These are phyloP conservation scores for Lophiotrema nucula DNA, from an alignment of 495 filamentous ascomycete species.

Conservation along the genomic window DNA sequence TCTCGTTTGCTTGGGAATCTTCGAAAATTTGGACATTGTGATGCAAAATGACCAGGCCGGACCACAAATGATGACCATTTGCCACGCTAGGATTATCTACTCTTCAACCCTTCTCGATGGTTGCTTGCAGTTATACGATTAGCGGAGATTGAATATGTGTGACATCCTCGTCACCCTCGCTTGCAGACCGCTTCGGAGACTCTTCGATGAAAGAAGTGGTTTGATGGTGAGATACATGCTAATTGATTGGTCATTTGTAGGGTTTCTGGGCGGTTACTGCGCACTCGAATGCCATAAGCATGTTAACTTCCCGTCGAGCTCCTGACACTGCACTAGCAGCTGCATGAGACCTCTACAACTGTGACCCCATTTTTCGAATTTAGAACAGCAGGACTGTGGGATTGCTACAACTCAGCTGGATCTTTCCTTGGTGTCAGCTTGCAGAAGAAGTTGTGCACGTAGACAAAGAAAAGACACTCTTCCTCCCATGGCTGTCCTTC, in stretches of 20 bases:
- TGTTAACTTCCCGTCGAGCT: too few relatives aligned
- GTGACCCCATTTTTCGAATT: too few relatives aligned
- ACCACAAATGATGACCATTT: not conserved
- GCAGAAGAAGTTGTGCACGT: not conserved
- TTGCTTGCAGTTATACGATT: slow-evolving; percentile 73
- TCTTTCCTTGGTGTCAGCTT: not conserved
- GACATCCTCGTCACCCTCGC: slow-evolving; percentile 48
- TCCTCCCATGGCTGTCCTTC: not conserved
- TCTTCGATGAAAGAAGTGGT: slow-evolving; percentile 58
- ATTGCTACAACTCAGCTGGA: not conserved
- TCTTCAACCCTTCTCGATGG: slow-evolving; percentile 61
- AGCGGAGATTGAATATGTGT: slow-evolving; percentile 60
- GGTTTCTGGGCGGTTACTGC: too few relatives aligned
- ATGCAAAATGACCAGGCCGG: not conserved
- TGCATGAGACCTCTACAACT: too few relatives aligned
- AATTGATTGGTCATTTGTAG: too few relatives aligned
- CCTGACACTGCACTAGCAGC: too few relatives aligned
- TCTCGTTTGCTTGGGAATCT: not conserved
- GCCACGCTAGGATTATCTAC: slow-evolving; percentile 69
- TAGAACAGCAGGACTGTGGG: too few relatives aligned
- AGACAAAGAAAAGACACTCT: not conserved
- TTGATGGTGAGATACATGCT: slow-evolving; percentile 81
- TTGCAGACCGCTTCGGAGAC: slow-evolving; percentile 66
- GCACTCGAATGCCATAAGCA: too few relatives aligned
- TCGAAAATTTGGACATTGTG: not conserved